Base-by-base conservation (phyloP, 2,329 filamentous ascomycete genomes). In the Periconia macrospinosa region DNA sequence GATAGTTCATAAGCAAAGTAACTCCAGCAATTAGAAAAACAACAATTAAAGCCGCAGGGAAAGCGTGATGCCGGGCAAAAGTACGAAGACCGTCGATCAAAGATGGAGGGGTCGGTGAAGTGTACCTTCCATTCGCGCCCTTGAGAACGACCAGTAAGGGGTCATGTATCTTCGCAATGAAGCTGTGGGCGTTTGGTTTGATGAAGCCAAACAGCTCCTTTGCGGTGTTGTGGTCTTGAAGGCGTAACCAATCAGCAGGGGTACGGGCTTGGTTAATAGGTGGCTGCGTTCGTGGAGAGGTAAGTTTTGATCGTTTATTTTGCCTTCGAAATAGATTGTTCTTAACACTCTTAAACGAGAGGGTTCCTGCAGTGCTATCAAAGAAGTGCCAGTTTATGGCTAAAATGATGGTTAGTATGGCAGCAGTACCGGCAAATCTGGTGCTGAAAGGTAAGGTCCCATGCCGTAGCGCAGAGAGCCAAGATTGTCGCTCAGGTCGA, bases 381-480 rank as follows among this genome's bases (percentile, higher is more conserved):
- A 89, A 88, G 60, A 92, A 92, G 65, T 92, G 90, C 80, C 86
- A 90, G 61, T 92, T 90, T 1, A 90, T 84, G 42, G 87, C 84
- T 15, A 91, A 67, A 7, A 92, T 83, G 59, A 91, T 90, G 1
- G 85, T 86, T 19, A 91, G 76, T 70, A 91, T 86, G 30, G 91
- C 86, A 13, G 87, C 80, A 0, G 88, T 89, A 1, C 90, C 89
- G 2, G 89, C 89, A 60, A 92, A 85, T 30, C 90, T 82, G 1
- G 89, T 92, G 40, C 86, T 90, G 56, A 89, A 76, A 8, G 87
- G 84, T 6, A 86, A 76, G 30, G 83, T 84, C n/a, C 87, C 86
- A 47, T 84, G 81, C 2, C 86, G 70, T n/a, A 90, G 62, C 6
- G 82, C 81, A 55, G 85, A 82, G 13, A 83, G 67, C 86, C 88